A percentile compares a stretch with the other conserved stretches of the same genome.
Conservation (phyloP, 306 rosid species). For the Lithocarpus polystachyus region DNA sequence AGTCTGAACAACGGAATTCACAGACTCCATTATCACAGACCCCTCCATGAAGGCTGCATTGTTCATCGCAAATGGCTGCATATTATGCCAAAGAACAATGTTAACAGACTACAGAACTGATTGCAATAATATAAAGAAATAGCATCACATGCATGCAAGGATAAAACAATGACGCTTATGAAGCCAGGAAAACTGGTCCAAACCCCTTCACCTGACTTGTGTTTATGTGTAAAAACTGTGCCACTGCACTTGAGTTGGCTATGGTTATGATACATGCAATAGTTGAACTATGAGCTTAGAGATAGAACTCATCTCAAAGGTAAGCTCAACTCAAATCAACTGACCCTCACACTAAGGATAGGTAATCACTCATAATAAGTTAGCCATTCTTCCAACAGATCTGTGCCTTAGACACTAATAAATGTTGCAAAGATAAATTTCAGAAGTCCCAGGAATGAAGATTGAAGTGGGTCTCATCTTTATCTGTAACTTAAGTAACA, state of each 20-base stretch:
- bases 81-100: constrained; percentile 15
- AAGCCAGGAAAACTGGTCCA: neutral
- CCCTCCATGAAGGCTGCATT: constrained; percentile 98
- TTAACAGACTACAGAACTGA: neutral
- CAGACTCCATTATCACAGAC: constrained; percentile 97
- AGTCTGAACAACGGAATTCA: constrained; percentile 97
- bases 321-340: neutral
- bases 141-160: neutral
- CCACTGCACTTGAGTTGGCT: neutral
- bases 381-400: neutral
- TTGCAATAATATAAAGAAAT: neutral
- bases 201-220: neutral
- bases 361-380: neutral
- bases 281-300: neutral
- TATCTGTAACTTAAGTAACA: neutral
- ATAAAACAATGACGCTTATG: neutral
- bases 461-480: neutral
- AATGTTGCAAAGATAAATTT: neutral
- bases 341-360: too few relatives aligned
- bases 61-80: constrained; percentile 95
- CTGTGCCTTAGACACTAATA: neutral
- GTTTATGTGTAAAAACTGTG: neutral
- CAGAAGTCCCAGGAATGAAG: neutral
- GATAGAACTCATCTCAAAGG: neutral
- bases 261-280: neutral